A percentile compares a stretch with the other conserved stretches of the same genome.
These are phyloP conservation scores for Cicer chorassanicum DNA, from an alignment of 306 rosid genomes.

Conservation along the genomic window DNA sequence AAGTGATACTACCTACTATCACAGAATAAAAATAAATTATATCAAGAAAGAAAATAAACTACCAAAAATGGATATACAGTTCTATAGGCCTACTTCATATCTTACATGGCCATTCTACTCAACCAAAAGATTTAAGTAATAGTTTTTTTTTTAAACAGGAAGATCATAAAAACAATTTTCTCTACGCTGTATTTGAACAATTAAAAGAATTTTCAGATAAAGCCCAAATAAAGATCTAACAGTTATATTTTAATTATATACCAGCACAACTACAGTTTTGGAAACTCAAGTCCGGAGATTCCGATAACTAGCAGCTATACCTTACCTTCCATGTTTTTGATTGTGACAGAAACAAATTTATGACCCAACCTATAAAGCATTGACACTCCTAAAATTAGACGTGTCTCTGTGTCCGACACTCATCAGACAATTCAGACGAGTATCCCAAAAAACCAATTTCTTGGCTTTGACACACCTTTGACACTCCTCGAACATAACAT, in stretches of 20 bases:
- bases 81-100: background rate
- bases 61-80: constrained; percentile 10
- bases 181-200: constrained; percentile 19
- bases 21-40: constrained; percentile 25
- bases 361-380: background rate
- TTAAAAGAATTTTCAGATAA: background rate
- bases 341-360: constrained; percentile 15
- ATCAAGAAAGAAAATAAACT: constrained; percentile 18
- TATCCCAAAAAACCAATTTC: too few relatives aligned
- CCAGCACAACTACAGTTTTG: background rate
- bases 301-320: constrained; percentile 17
- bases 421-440: too few relatives aligned
- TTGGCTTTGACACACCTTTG: too few relatives aligned
- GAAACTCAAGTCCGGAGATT: constrained; percentile 27
- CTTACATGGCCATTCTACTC: constrained; percentile 23
- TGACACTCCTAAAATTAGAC: too few relatives aligned
- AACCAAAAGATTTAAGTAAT: constrained; percentile 13
- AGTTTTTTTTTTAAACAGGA: constrained; percentile 17
- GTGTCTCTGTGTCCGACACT: too few relatives aligned
- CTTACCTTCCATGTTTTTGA: background rate
- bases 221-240: constrained; percentile 7
- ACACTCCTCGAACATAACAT: too few relatives aligned
- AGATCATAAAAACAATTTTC: background rate
- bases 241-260: background rate
- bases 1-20: constrained; percentile 29